Evolutionary conservation across 805 yeast genomes (phyloP), one percentile per base, ranked within the genome.

Genomic region (Saccharomyces paradoxus): DNA sequence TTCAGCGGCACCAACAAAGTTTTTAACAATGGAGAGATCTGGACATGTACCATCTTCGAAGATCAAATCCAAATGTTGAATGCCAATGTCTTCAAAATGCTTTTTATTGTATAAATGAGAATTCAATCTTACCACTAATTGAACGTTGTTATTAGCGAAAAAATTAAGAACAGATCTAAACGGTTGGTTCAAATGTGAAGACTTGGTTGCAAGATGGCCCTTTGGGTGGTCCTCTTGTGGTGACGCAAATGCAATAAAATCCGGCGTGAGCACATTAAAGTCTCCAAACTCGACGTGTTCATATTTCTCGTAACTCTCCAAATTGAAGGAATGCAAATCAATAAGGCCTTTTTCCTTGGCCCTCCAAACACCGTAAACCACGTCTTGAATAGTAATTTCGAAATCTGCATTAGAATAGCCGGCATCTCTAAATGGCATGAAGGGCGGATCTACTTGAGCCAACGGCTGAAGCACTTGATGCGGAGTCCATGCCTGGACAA

Each of bases 11-110:
- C 98, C 99, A 58, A 94, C 81, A 63, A 94, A 94, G 62, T 88
- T 87, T 62, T 87, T 88, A 7, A 94, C 99, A 62, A 85, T 88
- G 14, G 91, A 94, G 82, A 94, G 79, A 6, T 96, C 87, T 17
- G 99, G 99, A 69, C 98, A 94, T 1, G 98, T 90, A 30, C 99
- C 99, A 70, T 94, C 99, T 63, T 94, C 98, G 70, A 94, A 94
- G 47, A 92, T 87, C 90, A 94, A 87, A 70, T 94, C 99, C 21
- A 92, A 77, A 70, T 94, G 99, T 64, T 86, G 84, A 60, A 94
- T 89, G 3, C 87, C 90, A 53, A 87, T 75, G 59, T 83, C 83
- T 59, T 86, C 88, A 67, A 94, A 94, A 67, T 91, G 96, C 31
- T 74, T 75, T 53, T 86, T 83, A 65, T 92, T 94, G 73, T 94